A percentile compares a stretch with the other conserved stretches of the same genome.
Evolutionary conservation across 192 early-diverging fungal genomes (phyloP).

Genomic region (Coemansia interrupta): DNA sequence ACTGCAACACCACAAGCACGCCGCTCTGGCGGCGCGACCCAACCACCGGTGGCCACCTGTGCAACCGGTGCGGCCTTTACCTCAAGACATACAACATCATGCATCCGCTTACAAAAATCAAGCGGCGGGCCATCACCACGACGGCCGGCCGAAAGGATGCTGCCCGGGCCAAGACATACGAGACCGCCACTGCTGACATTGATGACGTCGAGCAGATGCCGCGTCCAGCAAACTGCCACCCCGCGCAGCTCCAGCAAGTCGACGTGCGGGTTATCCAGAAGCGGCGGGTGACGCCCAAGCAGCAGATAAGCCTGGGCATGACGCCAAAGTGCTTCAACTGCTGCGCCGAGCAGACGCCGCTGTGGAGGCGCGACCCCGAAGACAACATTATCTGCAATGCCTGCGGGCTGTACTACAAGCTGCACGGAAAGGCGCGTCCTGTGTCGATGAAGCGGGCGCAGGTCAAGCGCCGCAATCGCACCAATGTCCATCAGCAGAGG

Average conservation of each 20-base stretch:
- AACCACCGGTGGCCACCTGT: conserved; percentile 64
- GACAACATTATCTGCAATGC: conserved; percentile 95
- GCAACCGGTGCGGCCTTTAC: conserved; percentile 72
- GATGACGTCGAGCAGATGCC: conserved; percentile 65
- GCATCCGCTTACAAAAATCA: conserved; percentile 45
- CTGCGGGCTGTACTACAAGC: conserved; percentile 92
- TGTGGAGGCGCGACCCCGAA: conserved; percentile 90
- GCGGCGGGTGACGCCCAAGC: conserved; percentile 47
- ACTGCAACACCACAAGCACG: conserved; percentile 74
- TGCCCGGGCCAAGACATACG: conserved; percentile 39
- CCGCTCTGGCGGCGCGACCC: conserved; percentile 75
- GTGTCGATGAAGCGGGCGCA: conserved; percentile 84
- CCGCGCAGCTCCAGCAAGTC: conserved; percentile 26
- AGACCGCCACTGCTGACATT: conserved; percentile 46
- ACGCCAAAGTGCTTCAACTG: conserved; percentile 76
- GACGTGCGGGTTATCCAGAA: conserved; percentile 5
- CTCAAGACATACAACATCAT: conserved; percentile 53
- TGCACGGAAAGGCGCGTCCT: conserved; percentile 87
- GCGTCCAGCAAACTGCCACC: conserved; percentile 41
- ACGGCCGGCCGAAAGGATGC: neutral
- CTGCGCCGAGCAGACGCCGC: conserved; percentile 79
- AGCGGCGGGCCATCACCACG: conserved; percentile 33
- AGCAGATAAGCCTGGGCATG: conserved; percentile 48
- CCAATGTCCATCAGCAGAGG: neutral
- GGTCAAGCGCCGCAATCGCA: conserved; percentile 87